Evolutionary conservation across 768 basidiomycete genomes (phyloP).

Genomic region (Myochromella boudieri): DNA sequence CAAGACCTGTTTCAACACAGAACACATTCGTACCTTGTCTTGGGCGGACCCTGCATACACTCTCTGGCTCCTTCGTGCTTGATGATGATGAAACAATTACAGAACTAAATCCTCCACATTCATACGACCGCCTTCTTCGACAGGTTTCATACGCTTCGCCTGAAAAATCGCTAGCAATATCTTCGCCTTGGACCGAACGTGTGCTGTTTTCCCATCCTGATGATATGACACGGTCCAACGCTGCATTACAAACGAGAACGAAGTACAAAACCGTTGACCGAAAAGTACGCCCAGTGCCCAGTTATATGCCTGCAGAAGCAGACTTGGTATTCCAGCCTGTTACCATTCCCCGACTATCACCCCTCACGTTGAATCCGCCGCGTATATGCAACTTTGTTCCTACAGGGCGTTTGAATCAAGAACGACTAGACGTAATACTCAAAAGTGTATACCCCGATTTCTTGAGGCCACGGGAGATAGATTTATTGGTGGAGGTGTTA

Average conservation of each 20-base stretch:
- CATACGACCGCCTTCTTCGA: conserved; percentile 11
- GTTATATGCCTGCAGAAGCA: conserved; percentile 20
- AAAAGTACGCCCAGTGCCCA: conserved; percentile 24
- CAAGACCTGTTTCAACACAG: conserved; percentile 4
- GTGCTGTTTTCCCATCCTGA: conserved; percentile 5
- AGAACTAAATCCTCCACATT: conserved; percentile 8
- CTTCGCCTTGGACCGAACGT: conserved; percentile 10
- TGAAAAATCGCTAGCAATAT: background rate
- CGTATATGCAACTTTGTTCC: conserved; percentile 4
- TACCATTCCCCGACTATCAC: conserved; percentile 3
- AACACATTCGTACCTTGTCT: conserved; percentile 10
- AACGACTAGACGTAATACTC: conserved; percentile 17
- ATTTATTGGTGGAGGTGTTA: conserved; percentile 19
- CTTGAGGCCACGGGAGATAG: conserved; percentile 9
- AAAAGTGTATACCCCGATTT: conserved; percentile 3
- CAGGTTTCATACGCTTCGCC: conserved; percentile 3
- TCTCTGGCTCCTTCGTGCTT: background rate
- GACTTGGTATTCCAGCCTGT: conserved; percentile 19
- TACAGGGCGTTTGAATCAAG: conserved; percentile 6
- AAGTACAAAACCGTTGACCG: conserved; percentile 24
- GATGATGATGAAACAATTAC: background rate
- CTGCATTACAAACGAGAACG: background rate
- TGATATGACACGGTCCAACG: background rate
- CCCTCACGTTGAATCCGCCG: conserved; percentile 7
- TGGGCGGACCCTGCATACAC: conserved; percentile 7